phyloP scores from a whole-genome alignment of 306 rosid species.

The Acmispon strigosus region DNA sequence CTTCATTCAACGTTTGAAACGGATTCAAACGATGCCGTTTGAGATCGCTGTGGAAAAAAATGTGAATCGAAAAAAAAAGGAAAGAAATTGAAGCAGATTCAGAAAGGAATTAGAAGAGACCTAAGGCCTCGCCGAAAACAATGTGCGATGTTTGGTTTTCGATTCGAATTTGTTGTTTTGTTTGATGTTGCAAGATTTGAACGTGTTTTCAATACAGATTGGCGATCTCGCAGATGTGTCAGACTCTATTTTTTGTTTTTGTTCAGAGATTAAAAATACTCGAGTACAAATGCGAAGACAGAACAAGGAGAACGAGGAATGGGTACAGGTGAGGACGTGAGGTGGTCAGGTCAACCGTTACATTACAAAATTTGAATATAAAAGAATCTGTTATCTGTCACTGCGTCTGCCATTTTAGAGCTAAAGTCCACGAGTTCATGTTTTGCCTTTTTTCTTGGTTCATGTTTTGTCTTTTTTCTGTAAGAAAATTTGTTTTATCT shows the following conservation, averaged over 20 bases:
- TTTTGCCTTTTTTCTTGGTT: too few species aligned
- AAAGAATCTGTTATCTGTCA: neutral
- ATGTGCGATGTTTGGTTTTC: neutral
- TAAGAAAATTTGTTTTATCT: too few species aligned
- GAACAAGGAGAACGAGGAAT: neutral
- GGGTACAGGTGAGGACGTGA: neutral
- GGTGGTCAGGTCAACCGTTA: neutral
- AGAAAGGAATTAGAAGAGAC: neutral
- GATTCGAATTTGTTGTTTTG: neutral
- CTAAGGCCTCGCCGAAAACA: neutral
- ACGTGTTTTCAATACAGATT: neutral
- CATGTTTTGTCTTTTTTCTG: too few species aligned
- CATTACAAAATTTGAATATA: neutral
- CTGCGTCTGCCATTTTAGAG: neutral
- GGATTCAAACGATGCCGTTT: neutral
- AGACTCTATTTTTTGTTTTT: neutral
- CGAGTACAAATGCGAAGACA: neutral
- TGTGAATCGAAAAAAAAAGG: neutral
- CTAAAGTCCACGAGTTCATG: too few species aligned
- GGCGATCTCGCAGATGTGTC: neutral
- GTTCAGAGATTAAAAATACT: neutral
- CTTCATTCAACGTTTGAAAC: too few species aligned
- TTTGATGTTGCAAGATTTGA: neutral
- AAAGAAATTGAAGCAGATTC: neutral
- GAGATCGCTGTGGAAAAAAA: neutral